Base-by-base conservation (phyloP, 1,139 yeast species). In the Kodamaea ohmeri region DNA sequence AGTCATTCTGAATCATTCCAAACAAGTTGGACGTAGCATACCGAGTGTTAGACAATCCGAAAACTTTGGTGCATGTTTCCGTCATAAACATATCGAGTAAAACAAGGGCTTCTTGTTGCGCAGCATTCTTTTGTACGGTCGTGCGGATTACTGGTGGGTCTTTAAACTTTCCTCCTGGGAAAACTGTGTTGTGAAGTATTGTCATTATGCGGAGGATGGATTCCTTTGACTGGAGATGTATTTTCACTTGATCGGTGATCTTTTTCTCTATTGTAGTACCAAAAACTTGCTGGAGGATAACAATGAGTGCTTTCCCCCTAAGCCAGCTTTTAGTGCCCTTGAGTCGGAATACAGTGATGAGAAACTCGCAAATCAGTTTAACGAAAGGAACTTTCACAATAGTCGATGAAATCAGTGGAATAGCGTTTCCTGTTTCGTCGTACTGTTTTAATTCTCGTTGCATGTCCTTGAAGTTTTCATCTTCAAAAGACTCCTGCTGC, bases 191-290 rank as follows among this genome's bases (percentile, higher is more conserved):
- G 36, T 74, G 76, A 2, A 82, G 47, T 28, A 53, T 38, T 1
- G 57, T 55, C 2, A 85, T 43, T 4, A 75, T 34, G 26, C 72
- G 78, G 4, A 74, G 60, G 1, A 85, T 53, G 20, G 66, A 71
- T 18, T 71, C 76, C 37, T 78, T 81, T 5, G 74, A 66, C 30
- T 71, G 50, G 3, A 65, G 25, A 34, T 54, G 58, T n/a, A 39
- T 39, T 6, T 72, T 41, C 56, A 56, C 43, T 54, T 65, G 50
- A 50, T 70, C 57, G 71, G 71, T 48, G 6, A 83, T 73, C 45
- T 82, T 82, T 52, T 78, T 80, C 53, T 90, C 97, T 40, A 89
- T 82, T 0, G 97, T 84, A 2, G 95, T 87, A 0, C 97, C 97
- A 38, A 90, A 72, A 1, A 90, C 59, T 57, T 88, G 96, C 56